Evolutionary conservation across 2,329 filamentous ascomycete genomes (phyloP).

Genomic region (Venturia carpophila): DNA sequence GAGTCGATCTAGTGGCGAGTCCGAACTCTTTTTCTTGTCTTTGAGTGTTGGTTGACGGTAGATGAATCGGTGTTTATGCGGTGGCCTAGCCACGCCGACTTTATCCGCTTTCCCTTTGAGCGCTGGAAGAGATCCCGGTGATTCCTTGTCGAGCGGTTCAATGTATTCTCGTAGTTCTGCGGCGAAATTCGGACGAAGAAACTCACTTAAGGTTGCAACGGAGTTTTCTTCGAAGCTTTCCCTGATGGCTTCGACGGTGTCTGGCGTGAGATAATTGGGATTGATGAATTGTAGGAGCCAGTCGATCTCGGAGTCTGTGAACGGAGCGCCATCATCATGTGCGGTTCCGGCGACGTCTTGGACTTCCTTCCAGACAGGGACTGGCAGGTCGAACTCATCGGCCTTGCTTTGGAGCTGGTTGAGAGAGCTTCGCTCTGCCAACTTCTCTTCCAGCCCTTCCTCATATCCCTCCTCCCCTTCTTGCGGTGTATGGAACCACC

Average conservation of each 20-base stretch:
- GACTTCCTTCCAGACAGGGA: slow-evolving; percentile 47
- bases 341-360: slow-evolving; percentile 27
- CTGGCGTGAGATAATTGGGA: slow-evolving; percentile 84
- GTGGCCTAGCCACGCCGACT: slow-evolving; percentile 66
- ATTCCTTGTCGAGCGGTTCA: slow-evolving; percentile 33
- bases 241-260: slow-evolving; percentile 74
- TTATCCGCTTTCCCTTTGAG: slow-evolving; percentile 35
- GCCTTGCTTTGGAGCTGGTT: slow-evolving; percentile 85
- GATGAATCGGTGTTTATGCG: slow-evolving; percentile 90
- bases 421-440: slow-evolving; percentile 82
- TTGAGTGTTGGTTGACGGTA: slow-evolving; percentile 57
- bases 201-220: slow-evolving; percentile 70
- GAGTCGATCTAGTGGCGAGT: slow-evolving; percentile 59
- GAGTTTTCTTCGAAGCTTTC: slow-evolving; percentile 76
- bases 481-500: slow-evolving; percentile 98
- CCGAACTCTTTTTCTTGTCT: slow-evolving; percentile 36
- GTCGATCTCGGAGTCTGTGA: slow-evolving; percentile 74
- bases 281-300: slow-evolving; percentile 87
- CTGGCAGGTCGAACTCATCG: slow-evolving; percentile 79
- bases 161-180: slow-evolving; percentile 64
- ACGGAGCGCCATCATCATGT: slow-evolving; percentile 46
- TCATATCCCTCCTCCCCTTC: slow-evolving; percentile 87
- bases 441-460: slow-evolving; percentile 76
- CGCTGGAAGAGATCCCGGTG: slow-evolving; percentile 27
- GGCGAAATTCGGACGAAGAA: slow-evolving; percentile 73